Evolutionary conservation across 768 basidiomycete genomes (phyloP), one percentile per base, ranked within the genome.

Genomic region (Podaxis carcinomalis): DNA sequence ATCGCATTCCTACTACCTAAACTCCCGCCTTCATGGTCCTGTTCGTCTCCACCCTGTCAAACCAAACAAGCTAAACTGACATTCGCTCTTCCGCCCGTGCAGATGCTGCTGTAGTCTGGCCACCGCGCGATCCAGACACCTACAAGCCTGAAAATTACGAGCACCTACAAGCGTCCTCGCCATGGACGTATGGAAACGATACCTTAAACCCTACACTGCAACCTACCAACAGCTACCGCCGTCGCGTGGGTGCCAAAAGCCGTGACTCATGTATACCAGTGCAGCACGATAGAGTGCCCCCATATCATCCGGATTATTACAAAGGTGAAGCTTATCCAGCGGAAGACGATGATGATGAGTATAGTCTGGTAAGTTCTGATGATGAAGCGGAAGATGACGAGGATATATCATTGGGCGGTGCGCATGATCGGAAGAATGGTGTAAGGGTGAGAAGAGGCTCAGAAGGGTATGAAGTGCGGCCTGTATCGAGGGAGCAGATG

Each of bases 101-200:
- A 78, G 76, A 72, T 50, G 63, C 57, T 40, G 50, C 57, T 36
- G 63, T 64, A 62, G 59, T 65, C 6, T 95, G 93, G 92, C 93
- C 94, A 19, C 92, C 92, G 4, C 76, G 77, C 39, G 91, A 94
- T 70, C 87, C 87, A 51, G 66, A 70, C n/a, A 64, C 66, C 36
- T 75, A 75, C 62, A 64, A 68, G 51, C 68, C 72, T 21, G 71
- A 75, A 32, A 70, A 75, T 21, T 68, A 71, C 23, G 73, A 77
- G 61, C 80, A 85, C 64, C 71, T 70, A 36, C 80, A 87, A 36
- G 82, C 85, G 1, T 71, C 78, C 23, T 86, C 84, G 4, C 93
- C 95, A 4, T 97, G 94, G 88, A 93, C 93, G 13, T 96, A 92
- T 68, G 86, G 89, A 64, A 88, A 90, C 55, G 88, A 78, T 19